Evolutionary conservation across 768 basidiomycete species (phyloP), one percentile per base, ranked within the genome.

Genomic region (Leccinum subtestaceum): DNA sequence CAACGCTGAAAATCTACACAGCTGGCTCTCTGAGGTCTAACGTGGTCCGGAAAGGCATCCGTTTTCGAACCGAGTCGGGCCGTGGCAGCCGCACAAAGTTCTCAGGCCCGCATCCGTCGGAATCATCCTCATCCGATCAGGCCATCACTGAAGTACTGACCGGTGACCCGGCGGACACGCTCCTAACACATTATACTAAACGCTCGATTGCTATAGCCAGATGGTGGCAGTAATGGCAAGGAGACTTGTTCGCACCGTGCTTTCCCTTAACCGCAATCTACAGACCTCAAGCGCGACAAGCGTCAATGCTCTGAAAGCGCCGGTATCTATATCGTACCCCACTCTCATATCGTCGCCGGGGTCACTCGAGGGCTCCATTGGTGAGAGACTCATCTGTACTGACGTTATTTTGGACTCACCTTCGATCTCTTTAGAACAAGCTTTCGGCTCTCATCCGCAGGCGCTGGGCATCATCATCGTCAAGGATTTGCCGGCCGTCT

Each of bases 391-490:
- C 47, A 50, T 49, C 52, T 19, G 15, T 27, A n/a, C 17, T 12
- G 47, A 59, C 21, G n/a, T 45, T 25, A 13, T 19, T 50, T 27
- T 6, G 49, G 48, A 21, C 19, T 50, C n/a, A 53, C 52, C 45
- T 19, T 50, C 45, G 21, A 34, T 43, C 43, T 40, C 10, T 51
- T 17, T 63, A 91, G 89, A 88, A 65, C 80, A 84, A 63, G 94
- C 91, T 3, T 96, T 96, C 67, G 94, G 93, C 21, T 91, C 91
- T 11, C 78, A 84, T 59, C 81, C 89, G 8, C 76, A 85, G 53
- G 87, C 85, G 48, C 77, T 95, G 53, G 94, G 94, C 1, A 87
- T 97, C 62, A 80, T 96, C 60, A 73, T 96, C 51, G 80, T 95
- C 62, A 83, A 82, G 63, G 93, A 95, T 75, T 77, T 99, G 31